These are phyloP conservation scores for Pelargonium fulgidum DNA, from an alignment of 441 rosid species.

Conservation along the genomic window DNA sequence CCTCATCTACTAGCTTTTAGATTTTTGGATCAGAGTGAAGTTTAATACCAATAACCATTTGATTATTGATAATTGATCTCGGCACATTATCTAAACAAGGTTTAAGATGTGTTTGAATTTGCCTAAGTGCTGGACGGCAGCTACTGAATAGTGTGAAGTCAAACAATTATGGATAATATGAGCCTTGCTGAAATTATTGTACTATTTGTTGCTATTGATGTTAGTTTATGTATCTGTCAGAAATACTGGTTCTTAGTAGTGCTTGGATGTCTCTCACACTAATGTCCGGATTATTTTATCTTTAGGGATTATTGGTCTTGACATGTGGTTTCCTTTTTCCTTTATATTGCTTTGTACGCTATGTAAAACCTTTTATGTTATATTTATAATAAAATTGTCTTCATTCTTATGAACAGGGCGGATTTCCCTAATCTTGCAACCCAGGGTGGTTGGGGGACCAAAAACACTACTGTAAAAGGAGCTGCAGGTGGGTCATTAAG, in stretches of 20 bases:
- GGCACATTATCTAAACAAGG: too few relatives aligned
- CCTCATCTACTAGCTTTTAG: too few relatives aligned
- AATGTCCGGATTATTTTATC: too few relatives aligned
- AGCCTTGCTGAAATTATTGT: neutral
- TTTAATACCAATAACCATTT: neutral
- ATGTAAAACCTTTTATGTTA: neutral
- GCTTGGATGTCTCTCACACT: too few relatives aligned
- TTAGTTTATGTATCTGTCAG: neutral
- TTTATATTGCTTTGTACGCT: neutral
- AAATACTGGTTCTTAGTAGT: too few relatives aligned
- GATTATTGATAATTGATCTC: neutral
- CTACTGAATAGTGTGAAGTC: too few relatives aligned
- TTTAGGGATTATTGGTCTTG: neutral
- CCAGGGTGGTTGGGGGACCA: slow-evolving; percentile 68
- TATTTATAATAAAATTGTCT: neutral
- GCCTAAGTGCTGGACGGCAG: too few relatives aligned
- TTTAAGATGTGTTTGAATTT: too few relatives aligned
- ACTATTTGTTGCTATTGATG: neutral
- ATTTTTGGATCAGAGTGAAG: too few relatives aligned
- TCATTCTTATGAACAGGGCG: slow-evolving; percentile 35
- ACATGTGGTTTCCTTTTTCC: too few relatives aligned
- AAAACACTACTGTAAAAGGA: slow-evolving; percentile 53
- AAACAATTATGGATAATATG: neutral
- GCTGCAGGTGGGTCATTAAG: slow-evolving; percentile 43
- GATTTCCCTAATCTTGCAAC: slow-evolving; percentile 58